These are phyloP conservation scores for Hypoxylon sp. DNA, from an alignment of 2,329 filamentous ascomycete genomes.

Conservation along the genomic window DNA sequence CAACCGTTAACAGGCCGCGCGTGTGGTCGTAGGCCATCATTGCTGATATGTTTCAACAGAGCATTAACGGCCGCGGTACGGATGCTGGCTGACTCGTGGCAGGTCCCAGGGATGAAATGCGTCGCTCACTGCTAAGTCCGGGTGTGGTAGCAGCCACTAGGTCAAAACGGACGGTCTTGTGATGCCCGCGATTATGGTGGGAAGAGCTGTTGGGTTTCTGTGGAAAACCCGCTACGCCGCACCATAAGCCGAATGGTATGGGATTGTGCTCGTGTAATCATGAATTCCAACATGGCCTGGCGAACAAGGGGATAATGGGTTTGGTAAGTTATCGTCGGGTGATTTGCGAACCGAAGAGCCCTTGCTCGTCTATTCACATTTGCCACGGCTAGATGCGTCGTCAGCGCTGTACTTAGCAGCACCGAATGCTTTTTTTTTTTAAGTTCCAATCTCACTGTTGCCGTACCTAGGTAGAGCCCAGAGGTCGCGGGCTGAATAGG, in stretches of 20 bases:
- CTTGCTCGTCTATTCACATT: constrained; percentile 23
- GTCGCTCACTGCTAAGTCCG: constrained; percentile 35
- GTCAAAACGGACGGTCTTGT: constrained; percentile 37
- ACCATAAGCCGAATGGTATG: constrained; percentile 36
- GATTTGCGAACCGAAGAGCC: constrained; percentile 17
- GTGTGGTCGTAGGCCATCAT: constrained; percentile 17
- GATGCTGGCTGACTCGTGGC: constrained; percentile 23
- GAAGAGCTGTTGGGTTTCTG: constrained; percentile 38
- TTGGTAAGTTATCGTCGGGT: constrained; percentile 25
- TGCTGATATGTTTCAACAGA: constrained; percentile 24
- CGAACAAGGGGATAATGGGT: not conserved
- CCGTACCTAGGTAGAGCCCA: constrained; percentile 19
- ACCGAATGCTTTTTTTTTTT: not conserved
- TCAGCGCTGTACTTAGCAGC: constrained; percentile 9
- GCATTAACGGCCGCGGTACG: constrained; percentile 22
- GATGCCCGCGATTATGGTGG: constrained; percentile 35
- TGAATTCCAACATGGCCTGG: constrained; percentile 23
- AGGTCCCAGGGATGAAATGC: constrained; percentile 32
- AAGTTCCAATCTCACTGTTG: constrained; percentile 14
- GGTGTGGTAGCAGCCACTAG: constrained; percentile 36
- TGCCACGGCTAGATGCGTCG: constrained; percentile 21
- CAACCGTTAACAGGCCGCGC: constrained; percentile 20
- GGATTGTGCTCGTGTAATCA: constrained; percentile 24
- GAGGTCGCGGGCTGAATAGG: constrained; percentile 13
- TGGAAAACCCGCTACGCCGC: constrained; percentile 41